Percentiles rank a stretch among this genome's conserved stretches.
Evolutionary conservation across 768 basidiomycete species (phyloP).

Genomic region (Leucocoprinus leucothites): DNA sequence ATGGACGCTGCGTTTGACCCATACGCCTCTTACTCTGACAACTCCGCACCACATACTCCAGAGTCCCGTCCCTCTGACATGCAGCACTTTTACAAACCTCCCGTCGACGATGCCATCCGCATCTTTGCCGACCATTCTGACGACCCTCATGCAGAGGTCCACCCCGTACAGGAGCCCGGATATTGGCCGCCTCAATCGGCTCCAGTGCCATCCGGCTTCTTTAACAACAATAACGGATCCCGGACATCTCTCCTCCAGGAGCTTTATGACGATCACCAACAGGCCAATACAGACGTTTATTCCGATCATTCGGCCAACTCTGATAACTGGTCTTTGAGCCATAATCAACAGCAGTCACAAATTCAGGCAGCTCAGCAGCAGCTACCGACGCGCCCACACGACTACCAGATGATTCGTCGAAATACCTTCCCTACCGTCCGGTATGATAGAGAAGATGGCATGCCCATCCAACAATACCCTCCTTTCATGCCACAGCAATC

Average conservation of each 20-base stretch:
- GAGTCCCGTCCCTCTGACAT: constrained; percentile 27
- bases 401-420: constrained; percentile 53
- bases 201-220: constrained; percentile 27
- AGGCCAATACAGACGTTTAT: constrained; percentile 3
- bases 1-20: constrained; percentile 58
- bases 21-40: constrained; percentile 65
- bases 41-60: constrained; percentile 70
- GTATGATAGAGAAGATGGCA: constrained; percentile 57
- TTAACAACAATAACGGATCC: constrained; percentile 27
- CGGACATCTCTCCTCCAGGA: constrained; percentile 64
- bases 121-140: constrained; percentile 50
- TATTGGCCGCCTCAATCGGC: constrained; percentile 31
- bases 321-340: constrained; percentile 32
- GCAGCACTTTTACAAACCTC: constrained; percentile 26
- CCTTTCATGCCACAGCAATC: constrained; percentile 44
- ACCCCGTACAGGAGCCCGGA: constrained; percentile 25
- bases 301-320: constrained; percentile 9
- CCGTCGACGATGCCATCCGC: constrained; percentile 43
- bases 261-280: constrained; percentile 49
- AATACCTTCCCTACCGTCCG: constrained; percentile 77
- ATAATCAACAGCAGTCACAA: constrained; percentile 38
- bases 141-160: constrained; percentile 38
- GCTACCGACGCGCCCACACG: constrained; percentile 30
- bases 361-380: constrained; percentile 31
- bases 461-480: constrained; percentile 36